Evolutionary conservation across 805 yeast species (phyloP), one percentile per base, ranked within the genome.

Genomic region (Kuraishia borneana): DNA sequence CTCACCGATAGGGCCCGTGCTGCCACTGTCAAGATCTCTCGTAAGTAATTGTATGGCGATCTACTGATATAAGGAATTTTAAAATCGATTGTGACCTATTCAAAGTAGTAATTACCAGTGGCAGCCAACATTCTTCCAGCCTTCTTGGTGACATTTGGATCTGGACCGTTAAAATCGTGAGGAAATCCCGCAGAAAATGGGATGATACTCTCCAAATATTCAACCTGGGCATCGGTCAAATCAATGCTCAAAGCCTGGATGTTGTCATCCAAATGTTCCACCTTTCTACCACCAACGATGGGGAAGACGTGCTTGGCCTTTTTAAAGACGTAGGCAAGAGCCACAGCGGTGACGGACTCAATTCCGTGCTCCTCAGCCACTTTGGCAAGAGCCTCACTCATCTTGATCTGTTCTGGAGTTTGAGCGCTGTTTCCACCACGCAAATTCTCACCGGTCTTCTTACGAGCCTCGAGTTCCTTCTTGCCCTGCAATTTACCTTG

Each of bases 201-300:
- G n/a, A n/a, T n/a, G n/a, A n/a, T n/a, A n/a, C n/a, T n/a, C n/a
- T 63, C 68, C 34, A 63, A 46, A 37, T 56, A 60, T 9, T 39
- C 30, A 13, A 50, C 38, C n/a, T 61, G 65, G 21, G 57, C 62
- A 5, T 43, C 54, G 5, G 63, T 51, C 22, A 75, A 50, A 33
- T 53, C 43, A 18, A 72, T 46, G 14, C 51, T 47, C 18, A 65
- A 35, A 3, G 76, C 72, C 6, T 39, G 51, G 17, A 72, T 28
- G 1, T 70, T 68, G 37, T 74, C 81, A 21, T 70, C 71, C 12
- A 76, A 59, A 39, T 81, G 60, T 44, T 58, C 60, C 16, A 53
- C 56, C 21, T 61, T 61, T 45, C 56, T 63, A 36, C 73, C 39
- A 2, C 83, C 82, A 10, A 75, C 63, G 16, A 25, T 25, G n/a